Evolutionary conservation across 176 grass and related monocot genomes (phyloP), one percentile per base, ranked within the genome.

Genomic region (Poa annua): DNA sequence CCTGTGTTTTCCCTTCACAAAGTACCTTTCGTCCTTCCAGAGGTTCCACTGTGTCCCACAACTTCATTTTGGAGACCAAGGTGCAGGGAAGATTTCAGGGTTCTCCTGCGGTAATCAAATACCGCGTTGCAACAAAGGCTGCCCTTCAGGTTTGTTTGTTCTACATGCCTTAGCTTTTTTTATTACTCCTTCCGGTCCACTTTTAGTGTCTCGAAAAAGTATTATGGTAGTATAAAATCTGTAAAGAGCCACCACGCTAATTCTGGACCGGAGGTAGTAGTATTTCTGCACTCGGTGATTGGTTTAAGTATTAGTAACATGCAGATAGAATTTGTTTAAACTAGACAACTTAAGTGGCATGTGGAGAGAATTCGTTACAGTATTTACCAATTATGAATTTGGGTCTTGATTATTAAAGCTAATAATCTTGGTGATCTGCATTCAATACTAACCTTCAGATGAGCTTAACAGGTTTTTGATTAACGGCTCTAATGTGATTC

Each of bases 21-120:
- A 39, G 71, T 44, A 60, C 20, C 11, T 52, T 29, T 32, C 25
- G 25, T 62, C 8, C 54, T 63, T 83, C 55, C 61, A 92, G 90
- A 7, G 88, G 86, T 77, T 81, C 93, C 49, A 88, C 93, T 45
- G 67, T 73, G 14, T 92, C 93, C 75, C 93, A 96, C 76, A 87
- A 79, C 16, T 92, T 91, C 51, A 59, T 96, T 22, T 83, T 96
- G 75, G 89, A 96, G 81, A 86, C 93, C 24, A 92, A 91, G 71
- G 83, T 84, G 15, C 89, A 90, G 78, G 90, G 93, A 47, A 32
- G 84, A 21, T 92, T 92, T 89, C 86, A 96, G 74, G 90, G 90
- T 38, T 88, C 84, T 44, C 90, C 84, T 77, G 86, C 90, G 2
- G 69, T 93, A 51, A 86, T 93, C 74, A 96, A 87, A 63, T 93